phyloP scores from a whole-genome alignment of 1,284 basidiomycete genomes.

The Mycena citricolor region DNA sequence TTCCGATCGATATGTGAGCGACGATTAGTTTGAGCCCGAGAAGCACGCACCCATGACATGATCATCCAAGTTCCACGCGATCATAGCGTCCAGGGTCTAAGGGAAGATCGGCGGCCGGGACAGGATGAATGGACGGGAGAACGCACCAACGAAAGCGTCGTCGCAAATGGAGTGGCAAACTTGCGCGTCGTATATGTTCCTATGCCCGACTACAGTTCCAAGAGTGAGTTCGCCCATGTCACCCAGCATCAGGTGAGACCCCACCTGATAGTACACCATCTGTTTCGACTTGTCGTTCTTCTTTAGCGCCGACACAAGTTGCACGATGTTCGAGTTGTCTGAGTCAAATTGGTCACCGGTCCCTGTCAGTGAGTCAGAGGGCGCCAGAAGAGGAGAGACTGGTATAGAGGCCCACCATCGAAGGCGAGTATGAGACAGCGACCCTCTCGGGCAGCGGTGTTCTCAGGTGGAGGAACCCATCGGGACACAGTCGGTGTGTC shows the following conservation, averaged over 20 bases:
- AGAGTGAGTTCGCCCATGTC: not conserved
- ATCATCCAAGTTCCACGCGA: constrained; percentile 42
- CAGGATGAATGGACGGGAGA: constrained; percentile 1
- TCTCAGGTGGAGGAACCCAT: no score
- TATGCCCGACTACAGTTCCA: constrained; percentile 39
- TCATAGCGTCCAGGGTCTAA: constrained; percentile 39
- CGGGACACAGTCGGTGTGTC: no score
- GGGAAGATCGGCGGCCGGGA: no score
- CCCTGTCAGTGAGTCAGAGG: no score
- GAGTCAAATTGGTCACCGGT: constrained; percentile 45
- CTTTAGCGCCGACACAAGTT: constrained; percentile 53
- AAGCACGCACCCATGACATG: constrained; percentile 46
- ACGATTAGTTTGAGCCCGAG: no score
- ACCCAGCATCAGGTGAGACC: constrained; percentile 3
- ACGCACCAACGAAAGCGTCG: constrained; percentile 34
- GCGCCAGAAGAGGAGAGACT: no score
- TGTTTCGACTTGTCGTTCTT: constrained; percentile 55
- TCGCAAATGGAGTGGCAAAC: constrained; percentile 35
- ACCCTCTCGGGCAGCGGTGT: no score
- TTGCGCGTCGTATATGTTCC: constrained; percentile 42
- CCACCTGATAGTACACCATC: constrained; percentile 59
- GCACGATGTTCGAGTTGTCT: constrained; percentile 62
- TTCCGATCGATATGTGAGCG: no score
- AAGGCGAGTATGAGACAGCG: constrained; percentile 50
- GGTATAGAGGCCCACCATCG: no score